Percentiles rank a stretch among this genome's conserved stretches.
phyloP scores from a whole-genome alignment of 2,329 filamentous ascomycete genomes.

The Aulographum hederae region DNA sequence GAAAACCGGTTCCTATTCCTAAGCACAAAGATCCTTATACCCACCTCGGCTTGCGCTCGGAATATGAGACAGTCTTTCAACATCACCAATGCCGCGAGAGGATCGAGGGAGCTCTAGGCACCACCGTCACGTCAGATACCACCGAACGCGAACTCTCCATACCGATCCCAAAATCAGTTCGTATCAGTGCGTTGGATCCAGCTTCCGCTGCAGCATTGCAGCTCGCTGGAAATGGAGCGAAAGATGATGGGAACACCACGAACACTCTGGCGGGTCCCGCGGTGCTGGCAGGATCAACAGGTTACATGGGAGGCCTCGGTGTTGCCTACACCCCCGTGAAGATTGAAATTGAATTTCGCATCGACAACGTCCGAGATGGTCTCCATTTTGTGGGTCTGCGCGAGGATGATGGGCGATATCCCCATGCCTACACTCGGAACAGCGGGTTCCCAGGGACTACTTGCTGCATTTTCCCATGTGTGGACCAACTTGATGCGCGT shows the following conservation, averaged over 20 bases:
- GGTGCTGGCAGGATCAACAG: constrained; percentile 1
- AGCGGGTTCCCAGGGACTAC: constrained; percentile 60
- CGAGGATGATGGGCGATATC: constrained; percentile 62
- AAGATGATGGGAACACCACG: not conserved
- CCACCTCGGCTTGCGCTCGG: constrained; percentile 39
- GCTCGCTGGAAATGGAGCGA: constrained; percentile 17
- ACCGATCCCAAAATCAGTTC: constrained; percentile 38
- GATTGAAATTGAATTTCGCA: constrained; percentile 58
- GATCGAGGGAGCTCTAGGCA: constrained; percentile 37
- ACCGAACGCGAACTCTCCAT: constrained; percentile 40
- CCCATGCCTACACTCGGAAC: constrained; percentile 80
- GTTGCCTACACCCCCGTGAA: constrained; percentile 9
- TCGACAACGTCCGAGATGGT: constrained; percentile 63
- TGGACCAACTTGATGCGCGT: constrained; percentile 67
- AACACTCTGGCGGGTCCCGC: not conserved
- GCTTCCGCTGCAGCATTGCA: constrained; percentile 29
- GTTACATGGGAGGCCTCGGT: no score
- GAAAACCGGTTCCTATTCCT: constrained; percentile 15
- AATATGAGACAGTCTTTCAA: constrained; percentile 45
- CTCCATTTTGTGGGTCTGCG: constrained; percentile 82
- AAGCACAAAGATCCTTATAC: constrained; percentile 48
- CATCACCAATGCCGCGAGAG: constrained; percentile 61
- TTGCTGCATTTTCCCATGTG: constrained; percentile 69
- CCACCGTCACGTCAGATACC: no score
- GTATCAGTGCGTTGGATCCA: constrained; percentile 41